Evolutionary conservation across 148 eudicot genomes (phyloP), one percentile per base, ranked within the genome.

Genomic region (Tetragonia tetragonoides): DNA sequence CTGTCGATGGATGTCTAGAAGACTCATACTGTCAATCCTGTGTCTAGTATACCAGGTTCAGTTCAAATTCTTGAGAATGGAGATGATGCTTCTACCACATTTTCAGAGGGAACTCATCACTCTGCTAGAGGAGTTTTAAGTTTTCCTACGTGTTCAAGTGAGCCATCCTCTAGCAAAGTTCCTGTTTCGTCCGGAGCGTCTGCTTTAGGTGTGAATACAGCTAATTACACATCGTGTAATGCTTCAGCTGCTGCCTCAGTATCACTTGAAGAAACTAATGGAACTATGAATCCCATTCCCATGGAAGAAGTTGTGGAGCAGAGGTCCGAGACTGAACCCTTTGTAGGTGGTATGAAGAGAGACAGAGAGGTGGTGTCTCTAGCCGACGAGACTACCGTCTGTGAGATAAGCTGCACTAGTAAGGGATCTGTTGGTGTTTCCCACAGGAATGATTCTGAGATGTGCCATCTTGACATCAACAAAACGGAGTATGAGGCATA

Each of bases 21-120:
- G 80, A 72, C 20, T n/a, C 73, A 9, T 8, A 44, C 66, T 37
- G 16, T 23, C 61, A 34, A n/a, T 66, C 57, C 42, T 54, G 56
- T n/a, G 18, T 66, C 77, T 18, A 46, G 11, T 64, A 39, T 42
- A 76, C 72, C 79, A 47, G 79, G 11, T 75, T 81, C 83, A 37
- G 44, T 71, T 72, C 67, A 66, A 71, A 42, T 65, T 67, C 42
- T n/a, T 24, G 60, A 14, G 47, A 68, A 76, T 71, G 76, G 37
- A 12, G 44, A 39, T 23, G 40, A 28, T 49, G 3, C 57, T 65
- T 15, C 42, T 56, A n/a, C 38, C 10, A 12, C 72, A 64, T 34
- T n/a, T 20, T 24, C 10, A 57, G 20, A 39, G 39, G 54, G 17
- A 3, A n/a, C n/a, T 75, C 40, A 18, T 4, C 38, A 54, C 54